Percentiles rank a stretch among this genome's conserved stretches.
Conservation (phyloP, 2,329 filamentous ascomycete genomes). For the Aspergillus caelatus region DNA sequence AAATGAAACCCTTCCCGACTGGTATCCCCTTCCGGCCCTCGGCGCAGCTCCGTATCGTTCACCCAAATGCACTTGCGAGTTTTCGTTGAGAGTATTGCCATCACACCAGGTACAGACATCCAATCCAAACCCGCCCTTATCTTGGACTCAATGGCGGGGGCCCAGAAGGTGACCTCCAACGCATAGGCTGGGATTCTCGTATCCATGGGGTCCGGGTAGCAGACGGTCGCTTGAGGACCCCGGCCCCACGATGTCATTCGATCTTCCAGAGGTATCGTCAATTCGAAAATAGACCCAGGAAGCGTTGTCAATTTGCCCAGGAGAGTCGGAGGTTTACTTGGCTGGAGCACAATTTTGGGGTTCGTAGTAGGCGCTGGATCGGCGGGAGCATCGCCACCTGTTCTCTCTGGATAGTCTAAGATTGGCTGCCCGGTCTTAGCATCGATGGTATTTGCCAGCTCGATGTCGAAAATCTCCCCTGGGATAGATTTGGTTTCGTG, state of each 20-base stretch:
- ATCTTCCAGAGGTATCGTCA: conserved; percentile 67
- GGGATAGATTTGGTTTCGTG: conserved; percentile 10
- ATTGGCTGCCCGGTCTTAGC: conserved; percentile 44
- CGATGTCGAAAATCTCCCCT: conserved; percentile 32
- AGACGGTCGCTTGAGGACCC: conserved; percentile 66
- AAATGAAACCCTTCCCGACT: conserved; percentile 58
- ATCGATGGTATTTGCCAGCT: conserved; percentile 47
- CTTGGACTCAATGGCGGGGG: conserved; percentile 65
- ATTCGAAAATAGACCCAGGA: conserved; percentile 64
- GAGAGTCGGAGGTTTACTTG: conserved; percentile 40
- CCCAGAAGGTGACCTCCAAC: conserved; percentile 76
- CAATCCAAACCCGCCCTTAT: conserved; percentile 60
- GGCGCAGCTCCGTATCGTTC: conserved; percentile 69
- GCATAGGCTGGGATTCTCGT: conserved; percentile 78
- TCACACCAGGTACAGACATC: conserved; percentile 57
- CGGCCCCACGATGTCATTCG: conserved; percentile 79
- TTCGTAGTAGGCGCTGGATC: conserved; percentile 15
- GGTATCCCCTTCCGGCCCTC: conserved; percentile 56
- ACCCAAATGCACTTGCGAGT: conserved; percentile 74
- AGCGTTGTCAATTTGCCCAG: conserved; percentile 70
- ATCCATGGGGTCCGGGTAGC: conserved; percentile 66
- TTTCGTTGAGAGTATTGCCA: conserved; percentile 77
- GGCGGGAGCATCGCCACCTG: conserved; percentile 17
- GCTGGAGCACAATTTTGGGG: conserved; percentile 21
- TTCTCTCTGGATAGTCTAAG: conserved; percentile 23